Conservation (phyloP, 768 basidiomycete genomes). For the Hemileccinum rubropunctum region DNA sequence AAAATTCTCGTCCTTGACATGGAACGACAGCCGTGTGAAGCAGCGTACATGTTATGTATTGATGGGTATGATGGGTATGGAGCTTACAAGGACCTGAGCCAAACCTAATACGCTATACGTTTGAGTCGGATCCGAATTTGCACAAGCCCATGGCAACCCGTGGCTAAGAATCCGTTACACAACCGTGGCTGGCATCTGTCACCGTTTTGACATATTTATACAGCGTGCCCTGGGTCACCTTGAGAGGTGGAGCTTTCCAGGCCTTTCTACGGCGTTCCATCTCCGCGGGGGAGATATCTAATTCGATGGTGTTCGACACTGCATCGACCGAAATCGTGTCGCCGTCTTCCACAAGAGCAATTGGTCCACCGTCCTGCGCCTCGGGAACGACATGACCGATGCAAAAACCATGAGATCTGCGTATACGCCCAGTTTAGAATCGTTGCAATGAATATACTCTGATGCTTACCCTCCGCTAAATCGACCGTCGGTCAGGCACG, state of each 20-base stretch:
- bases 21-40: slow-evolving; percentile 15
- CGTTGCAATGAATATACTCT: slow-evolving; percentile 8
- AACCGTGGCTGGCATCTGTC: slow-evolving; percentile 88
- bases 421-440: slow-evolving; percentile 13
- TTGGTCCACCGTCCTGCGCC: slow-evolving; percentile 91
- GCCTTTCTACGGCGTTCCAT: slow-evolving; percentile 63
- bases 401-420: slow-evolving; percentile 92
- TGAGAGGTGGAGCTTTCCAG: slow-evolving; percentile 87
- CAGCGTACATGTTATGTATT: slow-evolving; percentile 2
- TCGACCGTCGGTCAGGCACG: slow-evolving; percentile 95
- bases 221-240: slow-evolving; percentile 76
- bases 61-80: neutral
- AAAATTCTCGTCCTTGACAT: slow-evolving; percentile 35
- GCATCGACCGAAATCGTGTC: slow-evolving; percentile 89
- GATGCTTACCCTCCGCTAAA: slow-evolving; percentile 91
- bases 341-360: slow-evolving; percentile 86
- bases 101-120: neutral
- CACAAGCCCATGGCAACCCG: slow-evolving; percentile 6
- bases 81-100: neutral
- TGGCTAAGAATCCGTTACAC: slow-evolving; percentile 78
- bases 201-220: slow-evolving; percentile 90
- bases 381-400: slow-evolving; percentile 98
- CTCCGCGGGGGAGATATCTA: slow-evolving; percentile 76
- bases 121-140: slow-evolving; percentile 7
- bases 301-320: slow-evolving; percentile 76